Evolutionary conservation across 371 early-diverging fungal genomes (phyloP).

Genomic region (Blakeslea trispora): DNA sequence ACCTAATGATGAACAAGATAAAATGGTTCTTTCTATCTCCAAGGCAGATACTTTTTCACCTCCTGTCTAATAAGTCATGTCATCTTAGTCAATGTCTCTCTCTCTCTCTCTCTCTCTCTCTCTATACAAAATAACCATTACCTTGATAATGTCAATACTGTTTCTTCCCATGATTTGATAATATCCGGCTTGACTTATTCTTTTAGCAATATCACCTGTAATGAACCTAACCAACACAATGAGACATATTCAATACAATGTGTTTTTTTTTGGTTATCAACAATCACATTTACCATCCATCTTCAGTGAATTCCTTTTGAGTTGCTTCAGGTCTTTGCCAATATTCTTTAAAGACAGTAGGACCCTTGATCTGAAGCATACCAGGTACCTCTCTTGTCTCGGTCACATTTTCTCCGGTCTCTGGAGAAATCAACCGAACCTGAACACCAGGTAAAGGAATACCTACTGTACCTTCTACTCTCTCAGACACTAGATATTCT

Average conservation of each 20-base stretch:
- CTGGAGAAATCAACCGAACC: slow-evolving; percentile 59
- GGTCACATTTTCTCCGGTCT: slow-evolving; percentile 52
- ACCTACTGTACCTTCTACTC: slow-evolving; percentile 75
- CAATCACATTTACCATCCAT: slow-evolving; percentile 84
- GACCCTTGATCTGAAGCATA: slow-evolving; percentile 72
- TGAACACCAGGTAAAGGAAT: slow-evolving; percentile 74
- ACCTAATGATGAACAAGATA: slow-evolving; percentile 56
- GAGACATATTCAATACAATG: too few relatives aligned
- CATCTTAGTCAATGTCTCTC: too few relatives aligned
- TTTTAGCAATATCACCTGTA: slow-evolving; percentile 80
- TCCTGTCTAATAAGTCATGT: too few relatives aligned
- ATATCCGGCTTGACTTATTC: slow-evolving; percentile 45
- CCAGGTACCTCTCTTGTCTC: slow-evolving; percentile 55
- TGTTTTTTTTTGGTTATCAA: too few relatives aligned
- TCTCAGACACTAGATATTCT: slow-evolving; percentile 48
- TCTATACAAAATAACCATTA: too few relatives aligned
- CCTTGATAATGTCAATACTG: slow-evolving; percentile 85
- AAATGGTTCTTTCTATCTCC: slow-evolving; percentile 80
- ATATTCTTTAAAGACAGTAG: slow-evolving; percentile 74
- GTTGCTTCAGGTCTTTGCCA: slow-evolving; percentile 80
- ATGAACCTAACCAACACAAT: too few relatives aligned
- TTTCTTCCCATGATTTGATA: slow-evolving; percentile 79
- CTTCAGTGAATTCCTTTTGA: slow-evolving; percentile 62
- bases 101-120: too few relatives aligned
- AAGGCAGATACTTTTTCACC: slow-evolving; percentile 88